A percentile compares a stretch with the other conserved stretches of the same genome.
These are phyloP conservation scores for Aspergillus neotritici DNA, from an alignment of 2,329 filamentous ascomycete species.

Conservation along the genomic window DNA sequence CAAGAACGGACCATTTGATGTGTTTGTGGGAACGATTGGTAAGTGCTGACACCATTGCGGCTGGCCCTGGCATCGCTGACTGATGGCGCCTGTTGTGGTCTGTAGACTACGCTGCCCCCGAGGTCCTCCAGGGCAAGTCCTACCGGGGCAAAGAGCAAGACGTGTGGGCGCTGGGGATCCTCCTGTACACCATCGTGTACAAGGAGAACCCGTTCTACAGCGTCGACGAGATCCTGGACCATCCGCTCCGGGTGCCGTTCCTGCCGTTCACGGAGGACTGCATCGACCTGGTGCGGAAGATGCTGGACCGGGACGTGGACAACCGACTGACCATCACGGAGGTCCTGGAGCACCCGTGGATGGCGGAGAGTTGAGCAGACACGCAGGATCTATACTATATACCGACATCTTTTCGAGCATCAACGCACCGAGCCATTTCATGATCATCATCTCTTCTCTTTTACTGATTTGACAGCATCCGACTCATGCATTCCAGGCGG, in stretches of 20 bases:
- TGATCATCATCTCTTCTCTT: background rate
- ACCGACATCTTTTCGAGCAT: background rate
- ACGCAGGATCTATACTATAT: background rate
- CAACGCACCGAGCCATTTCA: background rate
- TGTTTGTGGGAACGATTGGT: constrained; percentile 99
- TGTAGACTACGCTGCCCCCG: constrained; percentile 93
- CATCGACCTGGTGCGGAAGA: constrained; percentile 82
- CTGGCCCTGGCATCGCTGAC: background rate
- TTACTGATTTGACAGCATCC: background rate
- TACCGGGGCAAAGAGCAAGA: constrained; percentile 97
- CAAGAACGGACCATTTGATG: constrained; percentile 96
- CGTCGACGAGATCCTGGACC: constrained; percentile 98
- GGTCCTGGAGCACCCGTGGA: constrained; percentile 86
- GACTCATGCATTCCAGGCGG: too few relatives aligned
- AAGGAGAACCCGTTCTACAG: constrained; percentile 99
- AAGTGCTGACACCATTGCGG: constrained; percentile 33
- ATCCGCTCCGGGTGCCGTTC: constrained; percentile 82
- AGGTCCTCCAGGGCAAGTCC: constrained; percentile 85
- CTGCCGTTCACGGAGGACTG: constrained; percentile 66
- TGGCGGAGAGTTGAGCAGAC: constrained; percentile 25
- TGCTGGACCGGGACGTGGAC: constrained; percentile 87
- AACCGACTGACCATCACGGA: constrained; percentile 78
- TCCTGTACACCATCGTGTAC: constrained; percentile 98
- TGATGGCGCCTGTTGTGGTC: background rate
- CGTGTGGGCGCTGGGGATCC: constrained; percentile 93